Percentiles rank a stretch among this genome's conserved stretches.
These are phyloP conservation scores for Magnolia officinalis DNA, from an alignment of 164 flowering plant genomes.

Conservation along the genomic window DNA sequence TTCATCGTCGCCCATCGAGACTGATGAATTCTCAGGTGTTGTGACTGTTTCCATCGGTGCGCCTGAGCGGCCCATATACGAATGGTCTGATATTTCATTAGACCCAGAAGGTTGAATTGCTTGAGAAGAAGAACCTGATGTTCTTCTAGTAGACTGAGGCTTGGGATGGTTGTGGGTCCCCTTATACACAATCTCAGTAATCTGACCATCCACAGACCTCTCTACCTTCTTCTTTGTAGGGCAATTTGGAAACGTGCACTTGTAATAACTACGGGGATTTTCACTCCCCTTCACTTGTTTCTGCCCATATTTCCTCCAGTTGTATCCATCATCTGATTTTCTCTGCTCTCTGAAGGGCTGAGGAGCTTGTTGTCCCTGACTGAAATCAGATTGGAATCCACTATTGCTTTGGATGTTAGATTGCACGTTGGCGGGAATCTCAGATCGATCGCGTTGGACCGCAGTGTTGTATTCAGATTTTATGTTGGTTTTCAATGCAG, in stretches of 20 bases:
- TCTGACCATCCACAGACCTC: conserved; percentile 65
- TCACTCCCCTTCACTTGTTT: conserved; percentile 86
- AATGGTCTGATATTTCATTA: conserved; percentile 28
- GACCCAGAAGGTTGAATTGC: conserved; percentile 20
- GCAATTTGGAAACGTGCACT: conserved; percentile 71
- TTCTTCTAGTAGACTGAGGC: conserved; percentile 61
- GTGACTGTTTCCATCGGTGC: conserved; percentile 31
- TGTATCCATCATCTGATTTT: conserved; percentile 76
- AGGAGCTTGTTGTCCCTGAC: conserved; percentile 30
- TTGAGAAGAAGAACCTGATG: conserved; percentile 33
- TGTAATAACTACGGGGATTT: conserved; percentile 78
- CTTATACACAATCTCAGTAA: conserved; percentile 83
- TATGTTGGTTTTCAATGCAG: conserved; percentile 13
- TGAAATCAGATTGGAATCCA: conserved; percentile 19
- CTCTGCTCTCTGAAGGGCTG: conserved; percentile 45
- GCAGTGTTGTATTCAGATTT: conserved; percentile 32
- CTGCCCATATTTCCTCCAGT: conserved; percentile 90
- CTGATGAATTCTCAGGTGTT: conserved; percentile 70
- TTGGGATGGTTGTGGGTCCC: conserved; percentile 82
- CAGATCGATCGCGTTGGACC: conserved; percentile 31
- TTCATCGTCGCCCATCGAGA: conserved; percentile 69
- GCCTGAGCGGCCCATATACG: conserved; percentile 12
- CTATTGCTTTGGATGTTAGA: conserved; percentile 15
- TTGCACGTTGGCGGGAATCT: conserved; percentile 23
- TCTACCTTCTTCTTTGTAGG: conserved; percentile 85